Evolutionary conservation across 192 early-diverging fungal genomes (phyloP).

Genomic region (Backusella parvicylindrica): DNA sequence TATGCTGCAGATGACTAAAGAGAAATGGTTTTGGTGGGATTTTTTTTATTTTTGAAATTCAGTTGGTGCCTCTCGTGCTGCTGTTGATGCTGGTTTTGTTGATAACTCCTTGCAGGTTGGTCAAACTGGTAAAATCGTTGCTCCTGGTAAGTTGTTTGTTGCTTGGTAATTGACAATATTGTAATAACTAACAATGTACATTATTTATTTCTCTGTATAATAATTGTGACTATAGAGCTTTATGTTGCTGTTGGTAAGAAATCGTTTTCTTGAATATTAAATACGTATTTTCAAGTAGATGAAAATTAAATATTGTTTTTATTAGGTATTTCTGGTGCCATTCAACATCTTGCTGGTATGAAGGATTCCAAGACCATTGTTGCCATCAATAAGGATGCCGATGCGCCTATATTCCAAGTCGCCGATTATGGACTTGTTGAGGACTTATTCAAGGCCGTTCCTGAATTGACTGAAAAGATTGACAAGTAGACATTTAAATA

Average conservation of each 20-base stretch:
- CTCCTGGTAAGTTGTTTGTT: slow-evolving; percentile 60
- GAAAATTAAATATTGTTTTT: neutral
- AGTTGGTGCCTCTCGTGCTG: slow-evolving; percentile 97
- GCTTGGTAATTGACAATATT: neutral
- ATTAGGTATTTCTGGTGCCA: slow-evolving; percentile 85
- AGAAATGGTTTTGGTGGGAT: slow-evolving; percentile 8
- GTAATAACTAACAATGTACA: neutral
- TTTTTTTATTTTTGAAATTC: slow-evolving; percentile 16
- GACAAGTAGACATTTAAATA: neutral
- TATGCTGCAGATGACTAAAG: neutral
- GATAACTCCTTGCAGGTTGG: slow-evolving; percentile 97
- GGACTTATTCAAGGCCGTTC: slow-evolving; percentile 90
- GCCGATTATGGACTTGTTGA: slow-evolving; percentile 95
- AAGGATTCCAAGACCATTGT: slow-evolving; percentile 99
- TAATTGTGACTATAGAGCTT: too few species aligned
- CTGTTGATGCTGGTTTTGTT: slow-evolving; percentile 95
- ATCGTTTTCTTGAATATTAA: neutral
- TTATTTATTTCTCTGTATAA: neutral
- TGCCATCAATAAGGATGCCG: slow-evolving; percentile 97
- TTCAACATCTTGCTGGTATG: slow-evolving; percentile 98
- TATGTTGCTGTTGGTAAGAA: slow-evolving; percentile 88
- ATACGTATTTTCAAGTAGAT: neutral
- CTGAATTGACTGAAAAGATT: slow-evolving; percentile 86
- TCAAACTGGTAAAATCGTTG: slow-evolving; percentile 98
- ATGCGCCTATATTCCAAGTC: slow-evolving; percentile 97